phyloP scores from a whole-genome alignment of 2,329 filamentous ascomycete species.

The Cercospora sojina region DNA sequence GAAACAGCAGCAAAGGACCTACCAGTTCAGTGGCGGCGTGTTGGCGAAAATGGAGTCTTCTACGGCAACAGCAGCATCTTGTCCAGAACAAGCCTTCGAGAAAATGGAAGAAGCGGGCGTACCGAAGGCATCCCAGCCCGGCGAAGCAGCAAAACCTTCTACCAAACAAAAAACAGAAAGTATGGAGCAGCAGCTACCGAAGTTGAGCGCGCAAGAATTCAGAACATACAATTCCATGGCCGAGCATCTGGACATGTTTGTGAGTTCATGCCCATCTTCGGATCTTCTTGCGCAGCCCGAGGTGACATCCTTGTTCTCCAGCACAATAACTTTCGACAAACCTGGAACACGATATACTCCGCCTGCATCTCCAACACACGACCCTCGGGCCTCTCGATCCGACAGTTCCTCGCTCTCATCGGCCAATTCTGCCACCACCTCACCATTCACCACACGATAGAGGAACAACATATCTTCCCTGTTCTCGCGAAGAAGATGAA shows the following conservation, averaged over 20 bases:
- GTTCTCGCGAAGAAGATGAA: conserved; percentile 74
- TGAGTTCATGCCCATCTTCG: conserved; percentile 43
- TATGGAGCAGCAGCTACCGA: conserved; percentile 52
- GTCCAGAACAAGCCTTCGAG: conserved; percentile 25
- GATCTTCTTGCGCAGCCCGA: not conserved
- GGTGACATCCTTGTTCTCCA: conserved; percentile 37
- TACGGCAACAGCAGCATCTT: not conserved
- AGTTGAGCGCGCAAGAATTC: conserved; percentile 67
- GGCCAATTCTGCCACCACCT: conserved; percentile 70
- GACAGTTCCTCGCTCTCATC: conserved; percentile 66
- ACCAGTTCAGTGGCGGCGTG: not conserved
- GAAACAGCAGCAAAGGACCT: not conserved
- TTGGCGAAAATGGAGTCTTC: not conserved
- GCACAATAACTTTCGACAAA: conserved; percentile 74
- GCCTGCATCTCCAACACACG: conserved; percentile 62
- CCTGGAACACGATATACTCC: conserved; percentile 69
- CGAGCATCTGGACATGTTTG: conserved; percentile 72
- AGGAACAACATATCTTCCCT: conserved; percentile 72
- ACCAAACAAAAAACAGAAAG: conserved; percentile 11
- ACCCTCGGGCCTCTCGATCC: conserved; percentile 63
- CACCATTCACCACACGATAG: conserved; percentile 76
- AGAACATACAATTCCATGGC: conserved; percentile 69
- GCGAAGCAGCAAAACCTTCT: conserved; percentile 16
- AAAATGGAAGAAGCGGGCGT: conserved; percentile 31
- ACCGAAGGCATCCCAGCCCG: conserved; percentile 25